Conservation (phyloP, 1,284 basidiomycete genomes). For the Porodaedalea pini region DNA sequence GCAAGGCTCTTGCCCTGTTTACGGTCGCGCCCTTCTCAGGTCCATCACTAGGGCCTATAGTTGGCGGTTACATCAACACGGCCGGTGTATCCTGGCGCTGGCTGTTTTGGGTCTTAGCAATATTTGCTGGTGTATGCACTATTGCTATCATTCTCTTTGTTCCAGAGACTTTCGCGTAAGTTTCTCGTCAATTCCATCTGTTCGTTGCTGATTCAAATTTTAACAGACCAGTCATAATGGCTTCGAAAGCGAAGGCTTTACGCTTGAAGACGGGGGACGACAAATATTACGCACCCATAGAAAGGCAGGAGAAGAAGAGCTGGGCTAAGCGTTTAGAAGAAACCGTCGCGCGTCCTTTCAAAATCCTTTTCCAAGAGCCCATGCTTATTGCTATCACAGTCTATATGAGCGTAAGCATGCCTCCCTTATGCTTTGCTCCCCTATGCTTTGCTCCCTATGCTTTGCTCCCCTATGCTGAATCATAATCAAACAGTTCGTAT, state of each 20-base stretch:
- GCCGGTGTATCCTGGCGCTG: conserved; percentile 42
- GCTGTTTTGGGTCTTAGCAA: conserved; percentile 47
- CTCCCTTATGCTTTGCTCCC: background rate
- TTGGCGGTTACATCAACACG: conserved; percentile 46
- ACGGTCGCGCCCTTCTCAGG: conserved; percentile 50
- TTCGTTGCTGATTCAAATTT: too few species aligned
- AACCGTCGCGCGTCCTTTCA: conserved; percentile 37
- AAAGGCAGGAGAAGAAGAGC: conserved; percentile 31
- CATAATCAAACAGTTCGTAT: conserved; percentile 41
- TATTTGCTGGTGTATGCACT: conserved; percentile 42
- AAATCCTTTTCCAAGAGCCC: conserved; percentile 42
- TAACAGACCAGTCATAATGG: conserved; percentile 43
- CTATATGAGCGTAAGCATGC: conserved; percentile 43
- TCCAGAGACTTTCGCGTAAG: conserved; percentile 40
- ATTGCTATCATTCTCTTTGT: conserved; percentile 41
- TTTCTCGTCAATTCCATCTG: too few species aligned
- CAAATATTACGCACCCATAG: conserved; percentile 45
- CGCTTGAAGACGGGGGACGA: conserved; percentile 51
- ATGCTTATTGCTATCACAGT: conserved; percentile 44
- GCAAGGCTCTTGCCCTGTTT: conserved; percentile 51
- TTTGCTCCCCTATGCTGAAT: too few species aligned
- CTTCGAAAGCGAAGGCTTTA: conserved; percentile 30
- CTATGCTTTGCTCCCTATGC: background rate
- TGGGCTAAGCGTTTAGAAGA: conserved; percentile 33
- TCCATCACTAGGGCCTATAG: conserved; percentile 42